A percentile compares a stretch with the other conserved stretches of the same genome.
These are phyloP conservation scores for Trichothecium sympodiale DNA, from an alignment of 2,329 filamentous ascomycete genomes.

Conservation along the genomic window DNA sequence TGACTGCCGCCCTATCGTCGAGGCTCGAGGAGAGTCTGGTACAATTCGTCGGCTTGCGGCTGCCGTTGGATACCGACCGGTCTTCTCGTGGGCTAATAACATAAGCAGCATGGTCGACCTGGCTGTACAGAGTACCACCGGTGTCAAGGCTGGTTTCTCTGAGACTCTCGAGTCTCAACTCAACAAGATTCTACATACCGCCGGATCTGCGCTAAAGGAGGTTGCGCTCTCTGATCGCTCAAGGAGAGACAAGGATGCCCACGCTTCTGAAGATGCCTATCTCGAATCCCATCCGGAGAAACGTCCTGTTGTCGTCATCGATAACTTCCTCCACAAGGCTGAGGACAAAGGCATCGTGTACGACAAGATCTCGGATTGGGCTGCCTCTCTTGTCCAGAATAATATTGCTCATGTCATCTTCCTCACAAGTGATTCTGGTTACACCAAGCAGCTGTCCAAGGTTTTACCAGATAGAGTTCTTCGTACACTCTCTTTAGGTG, in stretches of 20 bases:
- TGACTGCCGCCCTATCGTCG: slow-evolving; percentile 88
- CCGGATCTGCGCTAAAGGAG: slow-evolving; percentile 65
- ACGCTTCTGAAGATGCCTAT: slow-evolving; percentile 72
- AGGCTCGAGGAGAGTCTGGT: slow-evolving; percentile 76
- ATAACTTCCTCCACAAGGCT: slow-evolving; percentile 81
- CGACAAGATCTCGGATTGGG: slow-evolving; percentile 81
- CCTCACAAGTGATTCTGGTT: slow-evolving; percentile 80
- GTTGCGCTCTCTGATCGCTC: slow-evolving; percentile 61
- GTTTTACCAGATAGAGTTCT: slow-evolving; percentile 87
- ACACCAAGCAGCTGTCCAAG: slow-evolving; percentile 76
- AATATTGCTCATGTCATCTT: slow-evolving; percentile 94
- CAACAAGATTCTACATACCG: slow-evolving; percentile 79
- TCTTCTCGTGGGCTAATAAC: slow-evolving; percentile 95
- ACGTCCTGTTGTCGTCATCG: slow-evolving; percentile 74
- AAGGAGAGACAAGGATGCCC: slow-evolving; percentile 62
- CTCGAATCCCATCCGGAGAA: slow-evolving; percentile 80
- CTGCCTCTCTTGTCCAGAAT: slow-evolving; percentile 69
- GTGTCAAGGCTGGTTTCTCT: slow-evolving; percentile 87
- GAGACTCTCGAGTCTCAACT: slow-evolving; percentile 86
- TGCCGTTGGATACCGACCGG: slow-evolving; percentile 80
- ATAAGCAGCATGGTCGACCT: slow-evolving; percentile 87
- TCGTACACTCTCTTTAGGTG: slow-evolving; percentile 72
- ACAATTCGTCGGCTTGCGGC: slow-evolving; percentile 74
- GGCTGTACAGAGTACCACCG: slow-evolving; percentile 85
- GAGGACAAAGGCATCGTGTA: slow-evolving; percentile 55